phyloP scores from a whole-genome alignment of 2,329 filamentous ascomycete species.

The Talaromyces rugulosus region DNA sequence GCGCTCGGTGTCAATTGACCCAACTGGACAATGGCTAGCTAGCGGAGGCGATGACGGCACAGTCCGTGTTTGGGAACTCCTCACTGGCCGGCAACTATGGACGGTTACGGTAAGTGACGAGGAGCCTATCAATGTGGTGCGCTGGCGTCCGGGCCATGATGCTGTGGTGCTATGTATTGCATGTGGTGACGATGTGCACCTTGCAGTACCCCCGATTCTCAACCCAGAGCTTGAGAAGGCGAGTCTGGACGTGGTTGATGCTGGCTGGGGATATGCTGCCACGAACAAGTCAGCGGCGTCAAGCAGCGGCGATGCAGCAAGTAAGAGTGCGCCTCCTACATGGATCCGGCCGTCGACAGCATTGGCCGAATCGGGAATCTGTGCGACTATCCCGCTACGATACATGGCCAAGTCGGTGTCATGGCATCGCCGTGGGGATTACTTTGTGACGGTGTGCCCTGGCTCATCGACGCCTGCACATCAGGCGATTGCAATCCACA shows the following conservation, averaged over 20 bases:
- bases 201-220: constrained; percentile 71
- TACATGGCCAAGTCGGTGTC: constrained; percentile 79
- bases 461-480: constrained; percentile 45
- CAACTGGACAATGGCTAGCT: constrained; percentile 78
- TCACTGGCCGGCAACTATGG: constrained; percentile 85
- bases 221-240: constrained; percentile 69
- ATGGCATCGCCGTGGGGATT: constrained; percentile 93
- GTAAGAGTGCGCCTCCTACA: constrained; percentile 65
- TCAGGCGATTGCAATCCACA: constrained; percentile 83
- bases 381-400: constrained; percentile 75
- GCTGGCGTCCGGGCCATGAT: constrained; percentile 83
- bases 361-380: constrained; percentile 70
- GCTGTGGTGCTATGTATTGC: constrained; percentile 77
- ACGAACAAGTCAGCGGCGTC: constrained; percentile 44
- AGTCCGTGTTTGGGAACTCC: constrained; percentile 82
- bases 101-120: constrained; percentile 70
- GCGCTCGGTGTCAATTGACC: constrained; percentile 77
- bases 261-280: constrained; percentile 90
- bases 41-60: constrained; percentile 93
- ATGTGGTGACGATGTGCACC: constrained; percentile 77
- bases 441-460: constrained; percentile 87
- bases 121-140: constrained; percentile 77
- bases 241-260: constrained; percentile 73
- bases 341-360: constrained; percentile 76
- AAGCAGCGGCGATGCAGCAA: constrained; percentile 44